Percentiles rank a stretch among this genome's conserved stretches.
These are phyloP conservation scores for Helenozyma rhizophorensis DNA, from an alignment of 805 yeast genomes.

Conservation along the genomic window DNA sequence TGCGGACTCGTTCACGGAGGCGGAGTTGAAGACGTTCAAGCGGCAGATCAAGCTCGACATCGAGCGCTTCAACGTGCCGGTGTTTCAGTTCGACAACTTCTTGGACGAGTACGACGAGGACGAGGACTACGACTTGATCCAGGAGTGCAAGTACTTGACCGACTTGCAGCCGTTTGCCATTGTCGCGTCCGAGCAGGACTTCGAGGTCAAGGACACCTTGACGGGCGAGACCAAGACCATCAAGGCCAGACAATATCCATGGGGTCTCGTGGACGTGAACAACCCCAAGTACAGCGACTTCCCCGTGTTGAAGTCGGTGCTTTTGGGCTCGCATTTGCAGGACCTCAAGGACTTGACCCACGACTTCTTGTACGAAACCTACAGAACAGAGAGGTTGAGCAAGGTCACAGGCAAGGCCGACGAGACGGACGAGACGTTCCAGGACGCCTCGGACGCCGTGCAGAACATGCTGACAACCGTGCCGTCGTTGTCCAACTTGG, in stretches of 20 bases:
- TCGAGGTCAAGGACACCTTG: constrained; percentile 34
- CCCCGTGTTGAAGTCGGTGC: constrained; percentile 57
- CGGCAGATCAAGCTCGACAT: constrained; percentile 58
- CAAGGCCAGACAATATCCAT: constrained; percentile 67
- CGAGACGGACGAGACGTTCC: constrained; percentile 19
- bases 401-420: constrained; percentile 44
- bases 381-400: constrained; percentile 73
- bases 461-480: constrained; percentile 16
- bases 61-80: constrained; percentile 65
- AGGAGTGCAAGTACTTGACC: constrained; percentile 61
- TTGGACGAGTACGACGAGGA: constrained; percentile 56
- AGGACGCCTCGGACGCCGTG: constrained; percentile 21
- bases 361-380: constrained; percentile 69
- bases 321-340: constrained; percentile 79
- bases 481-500: constrained; percentile 63
- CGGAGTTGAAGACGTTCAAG: constrained; percentile 61
- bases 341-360: constrained; percentile 80
- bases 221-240: constrained; percentile 43
- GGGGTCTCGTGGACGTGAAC: constrained; percentile 63
- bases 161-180: constrained; percentile 74
- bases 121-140: constrained; percentile 70
- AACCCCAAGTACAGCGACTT: constrained; percentile 52
- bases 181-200: constrained; percentile 58
- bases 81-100: constrained; percentile 63
- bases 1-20: constrained; percentile 70